Conservation (phyloP, 305 asterid species). For the Fraxinus latifolia region DNA sequence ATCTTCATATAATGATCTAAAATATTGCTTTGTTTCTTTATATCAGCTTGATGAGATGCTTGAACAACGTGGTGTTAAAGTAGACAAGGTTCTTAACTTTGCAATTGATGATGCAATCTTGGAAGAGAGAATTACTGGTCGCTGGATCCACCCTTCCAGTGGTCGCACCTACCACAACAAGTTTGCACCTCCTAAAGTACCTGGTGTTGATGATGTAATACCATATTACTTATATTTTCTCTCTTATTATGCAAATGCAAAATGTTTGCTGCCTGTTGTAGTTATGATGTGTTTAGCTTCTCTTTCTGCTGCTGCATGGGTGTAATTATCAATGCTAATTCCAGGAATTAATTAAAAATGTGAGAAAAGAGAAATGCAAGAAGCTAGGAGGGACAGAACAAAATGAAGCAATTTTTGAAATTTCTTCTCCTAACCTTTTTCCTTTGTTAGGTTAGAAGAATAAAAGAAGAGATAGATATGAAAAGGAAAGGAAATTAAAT, state of each 20-base stretch:
- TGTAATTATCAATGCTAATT: neutral
- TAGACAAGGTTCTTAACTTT: slow-evolving; percentile 87
- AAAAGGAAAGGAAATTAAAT: neutral
- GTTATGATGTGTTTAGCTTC: neutral
- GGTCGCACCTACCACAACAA: slow-evolving; percentile 78
- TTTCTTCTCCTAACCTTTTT: neutral
- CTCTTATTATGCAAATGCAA: slow-evolving; percentile 7
- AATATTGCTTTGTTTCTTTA: slow-evolving; percentile 10
- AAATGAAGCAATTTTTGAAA: neutral
- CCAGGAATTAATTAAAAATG: neutral
- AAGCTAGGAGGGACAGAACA: neutral
- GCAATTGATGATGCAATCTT: slow-evolving; percentile 73
- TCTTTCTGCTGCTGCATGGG: neutral
- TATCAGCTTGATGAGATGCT: slow-evolving; percentile 93
- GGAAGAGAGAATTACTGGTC: slow-evolving; percentile 87
- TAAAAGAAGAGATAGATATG: neutral
- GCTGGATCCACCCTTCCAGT: slow-evolving; percentile 92
- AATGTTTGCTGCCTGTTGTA: neutral
- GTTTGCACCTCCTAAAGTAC: slow-evolving; percentile 73
- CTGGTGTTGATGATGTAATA: slow-evolving; percentile 67
- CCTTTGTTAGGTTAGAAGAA: neutral
- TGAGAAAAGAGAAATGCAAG: neutral
- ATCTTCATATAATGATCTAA: slow-evolving; percentile 15
- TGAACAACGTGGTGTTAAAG: slow-evolving; percentile 68
- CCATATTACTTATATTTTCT: neutral